Conservation (phyloP, 2,329 filamentous ascomycete genomes). For the Zelopaecilomyces penicillatus region DNA sequence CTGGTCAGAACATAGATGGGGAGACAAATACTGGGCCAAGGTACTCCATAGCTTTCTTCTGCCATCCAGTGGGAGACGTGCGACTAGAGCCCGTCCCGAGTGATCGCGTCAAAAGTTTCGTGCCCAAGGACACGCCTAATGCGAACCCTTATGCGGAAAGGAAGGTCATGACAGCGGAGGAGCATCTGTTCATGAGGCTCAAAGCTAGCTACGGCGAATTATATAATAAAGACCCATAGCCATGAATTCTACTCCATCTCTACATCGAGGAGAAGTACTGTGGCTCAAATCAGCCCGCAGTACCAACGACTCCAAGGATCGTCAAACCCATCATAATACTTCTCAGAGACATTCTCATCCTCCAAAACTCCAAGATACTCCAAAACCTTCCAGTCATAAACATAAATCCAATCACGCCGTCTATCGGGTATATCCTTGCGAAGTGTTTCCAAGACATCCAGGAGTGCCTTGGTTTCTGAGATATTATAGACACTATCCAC, state of each 20-base stretch:
- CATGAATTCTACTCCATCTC: background rate
- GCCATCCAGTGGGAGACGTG: constrained; percentile 49
- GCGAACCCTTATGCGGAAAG: constrained; percentile 42
- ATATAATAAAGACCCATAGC: constrained; percentile 34
- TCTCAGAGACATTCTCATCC: constrained; percentile 18
- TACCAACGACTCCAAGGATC: constrained; percentile 38
- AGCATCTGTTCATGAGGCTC: constrained; percentile 55
- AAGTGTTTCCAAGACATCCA: constrained; percentile 23
- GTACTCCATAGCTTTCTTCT: constrained; percentile 63
- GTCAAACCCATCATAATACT: constrained; percentile 25
- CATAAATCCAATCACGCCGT: constrained; percentile 28
- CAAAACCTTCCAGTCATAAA: constrained; percentile 41
- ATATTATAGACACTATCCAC: constrained; percentile 30
- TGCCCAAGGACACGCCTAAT: constrained; percentile 22
- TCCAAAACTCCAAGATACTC: constrained; percentile 33
- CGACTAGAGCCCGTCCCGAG: constrained; percentile 53
- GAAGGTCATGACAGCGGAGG: constrained; percentile 53
- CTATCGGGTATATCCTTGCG: constrained; percentile 19
- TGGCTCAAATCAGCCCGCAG: constrained; percentile 30
- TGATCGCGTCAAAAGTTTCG: constrained; percentile 40
- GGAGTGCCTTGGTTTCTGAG: constrained; percentile 24
- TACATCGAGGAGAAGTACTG: background rate
- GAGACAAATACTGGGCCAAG: constrained; percentile 43
- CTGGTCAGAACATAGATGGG: constrained; percentile 23
- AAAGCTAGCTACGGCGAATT: constrained; percentile 49